Evolutionary conservation across 768 basidiomycete genomes (phyloP).

Genomic region (Crucibulum laeve): DNA sequence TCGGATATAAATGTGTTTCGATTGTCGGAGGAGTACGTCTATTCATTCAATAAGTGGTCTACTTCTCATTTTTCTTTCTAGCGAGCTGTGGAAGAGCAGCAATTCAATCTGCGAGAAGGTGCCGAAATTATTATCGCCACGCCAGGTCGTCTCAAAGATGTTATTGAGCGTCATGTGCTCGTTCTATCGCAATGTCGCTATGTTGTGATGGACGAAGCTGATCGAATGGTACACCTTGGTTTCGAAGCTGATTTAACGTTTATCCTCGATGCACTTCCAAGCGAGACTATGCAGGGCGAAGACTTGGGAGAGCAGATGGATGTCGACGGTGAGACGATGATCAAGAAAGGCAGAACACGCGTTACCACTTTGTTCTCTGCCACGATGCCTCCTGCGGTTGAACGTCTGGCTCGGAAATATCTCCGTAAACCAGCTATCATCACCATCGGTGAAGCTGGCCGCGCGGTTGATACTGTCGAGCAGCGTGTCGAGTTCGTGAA

Average conservation of each 20-base stretch:
- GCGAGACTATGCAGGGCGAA: constrained; percentile 85
- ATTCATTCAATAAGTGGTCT: constrained; percentile 4
- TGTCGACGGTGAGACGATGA: constrained; percentile 62
- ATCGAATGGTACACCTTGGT: constrained; percentile 97
- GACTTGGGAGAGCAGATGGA: constrained; percentile 74
- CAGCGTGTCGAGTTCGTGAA: constrained; percentile 91
- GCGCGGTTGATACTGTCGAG: constrained; percentile 97
- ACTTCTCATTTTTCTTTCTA: constrained; percentile 18
- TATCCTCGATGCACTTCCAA: constrained; percentile 89
- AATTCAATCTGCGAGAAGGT: constrained; percentile 95
- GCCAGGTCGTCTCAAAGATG: constrained; percentile 96
- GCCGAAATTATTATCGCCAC: constrained; percentile 99
- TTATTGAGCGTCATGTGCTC: constrained; percentile 92
- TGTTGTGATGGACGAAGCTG: constrained; percentile 99
- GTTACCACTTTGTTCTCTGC: constrained; percentile 98
- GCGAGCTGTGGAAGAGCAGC: constrained; percentile 95
- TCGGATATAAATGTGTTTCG: constrained; percentile 93
- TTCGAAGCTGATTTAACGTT: constrained; percentile 94
- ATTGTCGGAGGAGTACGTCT: constrained; percentile 91
- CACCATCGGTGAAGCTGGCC: constrained; percentile 96
- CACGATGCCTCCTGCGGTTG: constrained; percentile 98
- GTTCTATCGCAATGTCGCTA: constrained; percentile 97
- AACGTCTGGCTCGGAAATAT: constrained; percentile 92
- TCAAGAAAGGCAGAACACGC: constrained; percentile 74
- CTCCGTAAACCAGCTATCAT: constrained; percentile 90